Conservation (phyloP, 768 basidiomycete genomes). For the Gloeopeniophorella convolvens region DNA sequence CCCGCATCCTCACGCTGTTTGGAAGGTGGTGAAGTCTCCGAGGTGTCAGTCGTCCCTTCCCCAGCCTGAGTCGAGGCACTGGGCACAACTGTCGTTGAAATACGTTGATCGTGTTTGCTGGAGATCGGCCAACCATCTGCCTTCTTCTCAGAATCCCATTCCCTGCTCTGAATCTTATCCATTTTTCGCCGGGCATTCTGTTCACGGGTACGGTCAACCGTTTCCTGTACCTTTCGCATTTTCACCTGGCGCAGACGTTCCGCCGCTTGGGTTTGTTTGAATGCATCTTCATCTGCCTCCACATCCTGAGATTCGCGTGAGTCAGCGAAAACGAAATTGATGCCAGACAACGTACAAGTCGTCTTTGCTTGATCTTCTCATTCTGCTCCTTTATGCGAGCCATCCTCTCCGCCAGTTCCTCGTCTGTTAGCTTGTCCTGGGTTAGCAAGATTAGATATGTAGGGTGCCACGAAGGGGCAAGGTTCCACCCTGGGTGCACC, state of each 20-base stretch:
- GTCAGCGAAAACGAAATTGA: background rate
- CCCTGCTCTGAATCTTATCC: slow-evolving; percentile 70
- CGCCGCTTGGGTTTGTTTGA: slow-evolving; percentile 58
- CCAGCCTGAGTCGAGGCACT: slow-evolving; percentile 10
- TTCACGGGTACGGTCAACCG: slow-evolving; percentile 63
- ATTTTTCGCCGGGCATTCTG: slow-evolving; percentile 76
- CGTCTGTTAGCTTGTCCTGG: slow-evolving; percentile 64
- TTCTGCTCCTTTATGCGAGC: slow-evolving; percentile 64
- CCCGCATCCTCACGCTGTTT: background rate
- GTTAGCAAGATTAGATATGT: background rate
- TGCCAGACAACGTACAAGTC: slow-evolving; percentile 38
- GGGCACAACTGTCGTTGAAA: background rate
- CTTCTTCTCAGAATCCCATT: slow-evolving; percentile 79
- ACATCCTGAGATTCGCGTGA: slow-evolving; percentile 48
- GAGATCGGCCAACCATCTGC: slow-evolving; percentile 18
- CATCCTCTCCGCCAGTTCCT: slow-evolving; percentile 65
- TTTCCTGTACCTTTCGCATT: slow-evolving; percentile 60
- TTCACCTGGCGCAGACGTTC: slow-evolving; percentile 55
- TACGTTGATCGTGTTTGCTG: slow-evolving; percentile 1
- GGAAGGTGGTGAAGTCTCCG: background rate
- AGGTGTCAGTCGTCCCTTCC: background rate
- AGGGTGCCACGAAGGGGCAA: background rate
- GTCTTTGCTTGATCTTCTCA: slow-evolving; percentile 67
- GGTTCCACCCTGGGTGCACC: slow-evolving; percentile 59
- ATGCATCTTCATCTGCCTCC: slow-evolving; percentile 74